Conservation (phyloP, 768 basidiomycete species). For the Boletus rubroflammeus region DNA sequence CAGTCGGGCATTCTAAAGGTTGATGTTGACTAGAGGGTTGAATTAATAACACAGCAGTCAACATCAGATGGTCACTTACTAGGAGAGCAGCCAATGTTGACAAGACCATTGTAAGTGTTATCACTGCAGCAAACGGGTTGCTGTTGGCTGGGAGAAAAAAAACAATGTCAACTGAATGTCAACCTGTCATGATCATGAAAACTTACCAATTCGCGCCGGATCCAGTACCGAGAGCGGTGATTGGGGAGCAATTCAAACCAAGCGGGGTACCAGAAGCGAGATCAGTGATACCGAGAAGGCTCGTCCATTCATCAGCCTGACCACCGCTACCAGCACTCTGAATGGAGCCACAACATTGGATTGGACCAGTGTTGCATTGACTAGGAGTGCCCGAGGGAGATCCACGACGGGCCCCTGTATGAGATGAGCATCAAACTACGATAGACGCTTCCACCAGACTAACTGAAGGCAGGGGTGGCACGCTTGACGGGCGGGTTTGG, state of each 20-base stretch:
- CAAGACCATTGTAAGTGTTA: slow-evolving; percentile 33
- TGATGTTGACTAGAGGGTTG: slow-evolving; percentile 8
- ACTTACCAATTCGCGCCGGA: slow-evolving; percentile 16
- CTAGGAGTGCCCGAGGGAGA: slow-evolving; percentile 35
- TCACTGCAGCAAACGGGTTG: slow-evolving; percentile 41
- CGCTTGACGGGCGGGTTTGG: slow-evolving; percentile 43
- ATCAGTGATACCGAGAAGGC: rapidly evolving
- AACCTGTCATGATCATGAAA: too few relatives aligned
- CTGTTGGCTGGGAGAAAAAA: slow-evolving; percentile 20
- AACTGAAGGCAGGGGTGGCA: slow-evolving; percentile 34
- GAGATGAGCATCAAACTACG: neutral
- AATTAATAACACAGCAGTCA: neutral
- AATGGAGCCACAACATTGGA: slow-evolving; percentile 19
- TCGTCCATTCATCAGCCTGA: neutral
- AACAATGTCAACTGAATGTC: neutral
- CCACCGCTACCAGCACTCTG: rapidly evolving
- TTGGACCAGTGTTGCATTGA: slow-evolving; percentile 16
- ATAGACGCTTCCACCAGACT: slow-evolving; percentile 4
- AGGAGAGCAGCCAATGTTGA: slow-evolving; percentile 39
- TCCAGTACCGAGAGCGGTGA: slow-evolving; percentile 2
- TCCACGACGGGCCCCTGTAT: slow-evolving; percentile 34
- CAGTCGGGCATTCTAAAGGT: slow-evolving; percentile 7
- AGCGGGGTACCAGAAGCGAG: neutral
- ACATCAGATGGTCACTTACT: slow-evolving; percentile 21
- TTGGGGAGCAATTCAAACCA: slow-evolving; percentile 34